Conservation (phyloP, 169 alveolate species). For the Miamiensis avidus region DNA sequence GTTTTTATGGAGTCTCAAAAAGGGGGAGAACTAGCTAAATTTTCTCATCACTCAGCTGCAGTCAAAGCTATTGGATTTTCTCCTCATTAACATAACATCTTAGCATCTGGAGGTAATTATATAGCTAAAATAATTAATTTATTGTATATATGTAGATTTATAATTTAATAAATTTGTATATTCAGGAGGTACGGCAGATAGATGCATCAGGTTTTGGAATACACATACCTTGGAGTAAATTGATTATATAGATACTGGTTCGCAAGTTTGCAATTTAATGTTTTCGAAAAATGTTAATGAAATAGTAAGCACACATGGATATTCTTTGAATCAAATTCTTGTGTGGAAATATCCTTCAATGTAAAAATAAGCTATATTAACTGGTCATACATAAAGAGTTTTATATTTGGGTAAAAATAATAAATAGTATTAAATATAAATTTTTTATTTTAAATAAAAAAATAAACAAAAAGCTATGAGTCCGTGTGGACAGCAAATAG, state of each 20-base stretch:
- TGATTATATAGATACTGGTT: conserved; percentile 89
- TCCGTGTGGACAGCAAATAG: conserved; percentile 94
- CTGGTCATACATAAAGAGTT: conserved; percentile 96
- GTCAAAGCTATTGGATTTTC: conserved; percentile 97
- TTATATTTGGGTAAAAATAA: conserved; percentile 67
- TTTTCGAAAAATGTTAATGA: conserved; percentile 93
- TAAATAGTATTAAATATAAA: no score
- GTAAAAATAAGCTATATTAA: conserved; percentile 83
- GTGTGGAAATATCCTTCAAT: conserved; percentile 94
- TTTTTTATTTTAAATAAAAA: no score
- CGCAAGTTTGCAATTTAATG: conserved; percentile 94
- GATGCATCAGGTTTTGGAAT: conserved; percentile 96
- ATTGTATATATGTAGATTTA: no score
- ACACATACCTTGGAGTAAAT: conserved; percentile 85
- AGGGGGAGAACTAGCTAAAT: conserved; percentile 63
- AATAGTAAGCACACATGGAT: conserved; percentile 96
- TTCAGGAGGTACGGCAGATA: conserved; percentile 95
- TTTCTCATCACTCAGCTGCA: conserved; percentile 89
- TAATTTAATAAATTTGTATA: no score
- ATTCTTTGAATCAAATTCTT: conserved; percentile 91
- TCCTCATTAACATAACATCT: conserved; percentile 93
- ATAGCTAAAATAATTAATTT: no score
- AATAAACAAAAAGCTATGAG: conserved; percentile 67
- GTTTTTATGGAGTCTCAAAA: conserved; percentile 85
- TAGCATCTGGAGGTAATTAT: conserved; percentile 91